Evolutionary conservation across 306 rosid species (phyloP), one percentile per base, ranked within the genome.

Genomic region (Quillaja saponaria): DNA sequence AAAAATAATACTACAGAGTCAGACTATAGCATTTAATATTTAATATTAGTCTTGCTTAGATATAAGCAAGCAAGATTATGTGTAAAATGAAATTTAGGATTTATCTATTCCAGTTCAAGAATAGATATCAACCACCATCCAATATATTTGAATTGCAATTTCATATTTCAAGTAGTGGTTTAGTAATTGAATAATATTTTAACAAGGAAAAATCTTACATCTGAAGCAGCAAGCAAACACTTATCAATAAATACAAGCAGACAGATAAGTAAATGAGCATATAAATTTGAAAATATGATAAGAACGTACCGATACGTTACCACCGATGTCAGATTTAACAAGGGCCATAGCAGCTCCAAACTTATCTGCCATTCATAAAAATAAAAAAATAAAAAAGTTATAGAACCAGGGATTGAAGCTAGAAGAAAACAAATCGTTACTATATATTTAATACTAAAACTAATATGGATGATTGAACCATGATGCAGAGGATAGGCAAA

Each of bases 261-360:
- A 42, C 3, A 56, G 14, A 56, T 25, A 56, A 42, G 21, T 18
- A 20, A 46, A 13, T 13, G 11, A 42, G 7, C 19, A 37, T 20
- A 28, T 38, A n/a, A n/a, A 34, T 49, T 18, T 4, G 34, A 41
- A 46, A 58, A 12, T 15, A 61, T 46, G 18, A 48, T 19, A 46
- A 51, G 60, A 56, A 53, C 84, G 18, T 74, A 94, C 99, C 75
- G 91, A 9, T 59, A 94, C 76, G 76, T 94, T 90, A 20, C 97
- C 97, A 50, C 97, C 95, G n/a, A 90, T 64, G 69, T 90, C 97
- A 58, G 80, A 39, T 66, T 87, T 90, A 55, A 87, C 94, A 68
- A 90, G 96, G 63, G 82, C 8, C 99, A 94, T 87, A 54, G 99
- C 84, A 74, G 99, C 91, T 81, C 99, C 99, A 72, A 94, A 94